These are phyloP conservation scores for Hemisphaericaspora xylofermentans DNA, from an alignment of 1,139 yeast genomes.

Conservation along the genomic window DNA sequence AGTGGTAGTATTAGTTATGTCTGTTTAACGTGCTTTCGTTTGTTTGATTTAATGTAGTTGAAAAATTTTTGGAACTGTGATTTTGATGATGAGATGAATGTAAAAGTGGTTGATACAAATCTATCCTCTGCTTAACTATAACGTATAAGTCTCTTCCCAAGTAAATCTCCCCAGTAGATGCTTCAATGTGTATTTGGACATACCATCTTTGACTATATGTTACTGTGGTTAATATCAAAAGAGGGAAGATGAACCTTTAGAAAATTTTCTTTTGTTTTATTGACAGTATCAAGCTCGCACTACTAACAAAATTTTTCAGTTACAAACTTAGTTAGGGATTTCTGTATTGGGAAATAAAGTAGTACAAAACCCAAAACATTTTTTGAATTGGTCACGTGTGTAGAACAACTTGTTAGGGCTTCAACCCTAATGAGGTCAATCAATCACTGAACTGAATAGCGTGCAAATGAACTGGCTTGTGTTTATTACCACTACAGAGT, in stretches of 20 bases:
- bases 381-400: no score
- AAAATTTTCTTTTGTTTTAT: constrained; percentile 7
- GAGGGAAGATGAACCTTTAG: constrained; percentile 2
- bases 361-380: background rate
- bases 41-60: no score
- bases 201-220: constrained; percentile 9
- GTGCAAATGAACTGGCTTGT: no score
- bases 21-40: no score
- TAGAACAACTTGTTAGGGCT: no score
- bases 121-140: background rate
- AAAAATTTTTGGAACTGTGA: no score
- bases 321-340: no score
- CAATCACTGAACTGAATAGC: no score
- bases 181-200: constrained; percentile 4
- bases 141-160: background rate
- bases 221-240: constrained; percentile 4
- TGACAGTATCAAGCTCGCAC: constrained; percentile 1
- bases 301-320: constrained; percentile 2
- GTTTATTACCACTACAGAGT: no score
- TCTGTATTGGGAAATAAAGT: no score
- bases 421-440: no score
- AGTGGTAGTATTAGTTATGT: no score
- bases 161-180: background rate
- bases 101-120: background rate
- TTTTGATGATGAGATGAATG: background rate